Evolutionary conservation across 1,139 yeast species (phyloP).

Genomic region (Nakaseomyces nivariensis): DNA sequence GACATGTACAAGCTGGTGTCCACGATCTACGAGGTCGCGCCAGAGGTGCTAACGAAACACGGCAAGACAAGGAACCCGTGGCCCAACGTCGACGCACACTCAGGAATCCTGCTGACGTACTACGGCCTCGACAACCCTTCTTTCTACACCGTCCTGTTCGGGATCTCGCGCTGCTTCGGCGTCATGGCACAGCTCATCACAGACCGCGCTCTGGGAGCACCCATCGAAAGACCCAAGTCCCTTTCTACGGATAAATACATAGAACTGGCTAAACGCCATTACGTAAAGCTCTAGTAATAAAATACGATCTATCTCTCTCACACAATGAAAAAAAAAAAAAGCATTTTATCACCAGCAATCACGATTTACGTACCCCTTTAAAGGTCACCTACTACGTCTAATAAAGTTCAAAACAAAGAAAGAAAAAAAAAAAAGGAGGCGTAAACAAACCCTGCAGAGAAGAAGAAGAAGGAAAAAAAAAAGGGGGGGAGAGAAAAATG

Average conservation of each 20-base stretch:
- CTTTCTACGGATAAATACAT: slow-evolving; percentile 54
- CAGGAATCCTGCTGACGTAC: slow-evolving; percentile 94
- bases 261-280: slow-evolving; percentile 32
- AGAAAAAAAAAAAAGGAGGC: too few species aligned
- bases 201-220: slow-evolving; percentile 90
- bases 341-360: too few species aligned
- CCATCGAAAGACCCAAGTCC: slow-evolving; percentile 97
- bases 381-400: too few species aligned
- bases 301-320: not conserved
- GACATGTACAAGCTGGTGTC: slow-evolving; percentile 86
- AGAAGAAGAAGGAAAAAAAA: not conserved
- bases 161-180: slow-evolving; percentile 97
- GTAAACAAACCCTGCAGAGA: not conserved
- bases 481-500: not conserved
- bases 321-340: not conserved
- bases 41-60: slow-evolving; percentile 87
- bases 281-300: slow-evolving; percentile 3
- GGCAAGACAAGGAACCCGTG: slow-evolving; percentile 99
- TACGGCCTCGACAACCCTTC: slow-evolving; percentile 92
- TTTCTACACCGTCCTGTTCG: slow-evolving; percentile 95
- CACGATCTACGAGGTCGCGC: slow-evolving; percentile 88
- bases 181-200: slow-evolving; percentile 92
- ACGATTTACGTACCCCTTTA: too few species aligned
- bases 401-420: too few species aligned
- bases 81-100: slow-evolving; percentile 98